These are phyloP conservation scores for Scedosporium minutisporum DNA, from an alignment of 2,329 filamentous ascomycete species.

Conservation along the genomic window DNA sequence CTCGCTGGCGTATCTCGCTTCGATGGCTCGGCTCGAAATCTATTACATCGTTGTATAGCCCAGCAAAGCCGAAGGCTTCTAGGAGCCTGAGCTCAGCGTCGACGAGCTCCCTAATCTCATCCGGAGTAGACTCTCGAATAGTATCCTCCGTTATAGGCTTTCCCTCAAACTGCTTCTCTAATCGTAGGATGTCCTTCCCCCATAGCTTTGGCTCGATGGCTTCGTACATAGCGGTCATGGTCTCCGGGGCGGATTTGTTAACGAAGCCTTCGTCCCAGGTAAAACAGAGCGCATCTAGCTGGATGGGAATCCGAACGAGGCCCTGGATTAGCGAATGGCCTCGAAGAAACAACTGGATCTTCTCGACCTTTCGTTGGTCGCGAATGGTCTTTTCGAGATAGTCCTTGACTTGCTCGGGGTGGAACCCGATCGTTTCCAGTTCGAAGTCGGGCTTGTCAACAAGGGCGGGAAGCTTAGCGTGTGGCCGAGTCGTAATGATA, in stretches of 20 bases:
- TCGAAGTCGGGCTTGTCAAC: background rate
- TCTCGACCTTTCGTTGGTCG: background rate
- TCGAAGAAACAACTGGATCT: background rate
- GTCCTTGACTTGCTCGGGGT: background rate
- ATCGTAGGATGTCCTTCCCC: slow-evolving; percentile 4
- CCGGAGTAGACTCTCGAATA: background rate
- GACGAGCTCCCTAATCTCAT: background rate
- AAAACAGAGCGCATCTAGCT: slow-evolving; percentile 7
- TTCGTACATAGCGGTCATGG: slow-evolving; percentile 7
- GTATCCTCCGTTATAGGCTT: background rate
- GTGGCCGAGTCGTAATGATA: background rate
- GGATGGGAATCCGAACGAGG: slow-evolving; percentile 5
- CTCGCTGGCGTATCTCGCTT: background rate
- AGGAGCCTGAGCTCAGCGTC: background rate
- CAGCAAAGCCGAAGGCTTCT: background rate
- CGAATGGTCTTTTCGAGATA: background rate
- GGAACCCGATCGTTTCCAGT: slow-evolving; percentile 2
- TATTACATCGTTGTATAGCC: background rate
- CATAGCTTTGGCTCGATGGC: slow-evolving; percentile 5
- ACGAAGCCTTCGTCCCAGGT: background rate
- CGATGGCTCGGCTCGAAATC: background rate
- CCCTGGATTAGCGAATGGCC: background rate
- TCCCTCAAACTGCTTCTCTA: background rate
- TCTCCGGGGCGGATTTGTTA: background rate
- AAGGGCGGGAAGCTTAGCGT: background rate